Base-by-base conservation (phyloP, 768 basidiomycete genomes). In the Pleurotus pulmonarius region DNA sequence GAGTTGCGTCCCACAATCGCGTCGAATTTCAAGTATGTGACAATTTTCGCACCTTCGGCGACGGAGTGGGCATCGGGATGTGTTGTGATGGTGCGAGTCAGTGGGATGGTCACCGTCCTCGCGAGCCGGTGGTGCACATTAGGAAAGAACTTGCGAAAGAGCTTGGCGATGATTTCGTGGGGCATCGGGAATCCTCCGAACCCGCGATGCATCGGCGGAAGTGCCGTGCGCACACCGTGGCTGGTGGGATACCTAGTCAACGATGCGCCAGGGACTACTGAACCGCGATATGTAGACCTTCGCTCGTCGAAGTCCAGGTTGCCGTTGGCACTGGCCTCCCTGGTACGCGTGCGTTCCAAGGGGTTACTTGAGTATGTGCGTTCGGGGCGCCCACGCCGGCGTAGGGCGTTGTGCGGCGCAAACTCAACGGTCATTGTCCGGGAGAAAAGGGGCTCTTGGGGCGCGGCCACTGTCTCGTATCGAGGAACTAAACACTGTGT, bases 1-100 rank as follows among this genome's bases (percentile, higher is more conserved):
- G 89, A 92, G 66, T 95, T 96, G 34, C 86, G 80, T 0, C 92
- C 90, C n/a, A 94, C 91, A 2, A 82, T 67, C 0, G 92, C 90
- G 45, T 92, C 83, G 65, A 97, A 98, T 1, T 86, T 81, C 57
- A 98, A 87, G 68, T 98, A 98, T 0, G 89, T 75, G 2, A 89
- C 93, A 1, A 72, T 67, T 60, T 73, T 79, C 48, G 73, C 75
- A n/a, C 82, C 80, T 39, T 69, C 67, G 54, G 71, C 64, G 13
- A 60, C 61, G 37, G 70, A 75, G 22, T 67, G 71, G 37, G 70
- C 75, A 20, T 67, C 71, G 34, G 66, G 68, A 55, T 73, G 72
- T 5, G 82, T 79, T 5, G 75, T 74, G 26, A 87, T 66, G 0
- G 92, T 86, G 8, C 75, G 82, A 13, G 88, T 87, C 3, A 75